Base-by-base conservation (phyloP, 192 early-diverging fungal genomes). In the Coemansia sp. region DNA sequence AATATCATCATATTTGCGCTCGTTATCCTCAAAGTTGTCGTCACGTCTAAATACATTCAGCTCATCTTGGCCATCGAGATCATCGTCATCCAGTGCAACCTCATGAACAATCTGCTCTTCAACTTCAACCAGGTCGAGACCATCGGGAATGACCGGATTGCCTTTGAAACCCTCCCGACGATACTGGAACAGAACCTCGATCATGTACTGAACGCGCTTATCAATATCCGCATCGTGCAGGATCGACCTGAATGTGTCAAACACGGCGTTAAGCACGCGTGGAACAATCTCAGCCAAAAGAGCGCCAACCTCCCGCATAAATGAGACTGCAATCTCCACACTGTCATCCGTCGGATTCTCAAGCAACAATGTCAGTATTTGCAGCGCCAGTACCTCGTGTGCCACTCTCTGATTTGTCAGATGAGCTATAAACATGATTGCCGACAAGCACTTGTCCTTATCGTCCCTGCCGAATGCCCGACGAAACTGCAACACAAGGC, bases 91-190 rank as follows among this genome's bases (percentile, higher is more conserved):
- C 56, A 98, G 72, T 13, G 81, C 81, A 19, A 96, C 81, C 56
- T 89, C 86, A 70, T 98, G 96, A 17, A 93, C 91, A 67, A 96
- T 93, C 76, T 97, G 95, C 67, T 98, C 95, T n/a, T 94, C 94
- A 51, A 94, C 91, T 16, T 96, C 93, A 7, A 98, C 94, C 17
- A 98, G 67, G 74, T 98, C 96, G 50, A 98, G 76, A 12, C 90
- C 95, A 17, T 84, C 76, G 9, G 86, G 71, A 8, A 97, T 81
- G 5, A 90, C 78, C 57, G 89, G 90, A 64, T 93, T 93, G 65
- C 95, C 92, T 62, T 95, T 95, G 84, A 92, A 98, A 60, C 93
- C 94, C 55, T 96, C 94, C 59, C 93, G 93, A 42, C 96, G 86
- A 20, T 95, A 87, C 85, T 98, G 95, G 74, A 98, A 97, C 38